Conservation (phyloP, 495 filamentous ascomycete genomes). For the Penicillium ochrochloron region DNA sequence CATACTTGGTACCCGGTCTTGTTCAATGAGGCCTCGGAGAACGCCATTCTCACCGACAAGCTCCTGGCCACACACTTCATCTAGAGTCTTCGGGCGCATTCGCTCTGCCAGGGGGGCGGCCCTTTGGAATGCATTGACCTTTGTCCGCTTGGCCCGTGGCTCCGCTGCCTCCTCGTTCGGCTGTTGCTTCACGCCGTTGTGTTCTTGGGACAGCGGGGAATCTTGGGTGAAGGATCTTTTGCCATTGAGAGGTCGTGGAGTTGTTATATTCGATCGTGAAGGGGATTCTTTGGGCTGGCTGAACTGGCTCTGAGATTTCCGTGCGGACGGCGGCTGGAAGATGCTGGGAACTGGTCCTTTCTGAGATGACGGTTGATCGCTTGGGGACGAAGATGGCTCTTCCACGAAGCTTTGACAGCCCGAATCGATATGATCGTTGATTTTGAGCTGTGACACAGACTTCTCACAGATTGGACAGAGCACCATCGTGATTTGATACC, state of each 20-base stretch:
- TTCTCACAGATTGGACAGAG: conserved; percentile 86
- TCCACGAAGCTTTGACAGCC: conserved; percentile 68
- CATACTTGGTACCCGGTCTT: conserved; percentile 88
- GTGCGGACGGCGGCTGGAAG: conserved; percentile 73
- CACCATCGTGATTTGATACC: conserved; percentile 59
- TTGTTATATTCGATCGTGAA: conserved; percentile 26
- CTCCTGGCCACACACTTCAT: conserved; percentile 90
- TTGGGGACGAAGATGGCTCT: conserved; percentile 43
- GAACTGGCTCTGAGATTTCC: conserved; percentile 40
- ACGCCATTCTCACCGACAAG: conserved; percentile 84
- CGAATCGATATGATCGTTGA: conserved; percentile 92
- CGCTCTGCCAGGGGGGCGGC: conserved; percentile 88
- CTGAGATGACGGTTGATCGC: conserved; percentile 50
- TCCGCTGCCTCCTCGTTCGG: conserved; percentile 31
- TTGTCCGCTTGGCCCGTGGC: conserved; percentile 60
- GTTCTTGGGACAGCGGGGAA: conserved; percentile 26
- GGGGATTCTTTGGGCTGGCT: conserved; percentile 29
- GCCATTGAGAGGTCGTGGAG: conserved; percentile 39
- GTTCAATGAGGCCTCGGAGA: conserved; percentile 86
- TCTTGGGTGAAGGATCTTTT: conserved; percentile 41
- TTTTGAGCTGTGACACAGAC: conserved; percentile 71
- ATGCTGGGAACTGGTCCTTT: conserved; percentile 66
- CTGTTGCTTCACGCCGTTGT: conserved; percentile 22
- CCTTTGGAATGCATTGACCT: conserved; percentile 63
- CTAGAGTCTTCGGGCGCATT: conserved; percentile 83